A percentile compares a stretch with the other conserved stretches of the same genome.
These are phyloP conservation scores for Cicer judaicum DNA, from an alignment of 306 rosid species.

Conservation along the genomic window DNA sequence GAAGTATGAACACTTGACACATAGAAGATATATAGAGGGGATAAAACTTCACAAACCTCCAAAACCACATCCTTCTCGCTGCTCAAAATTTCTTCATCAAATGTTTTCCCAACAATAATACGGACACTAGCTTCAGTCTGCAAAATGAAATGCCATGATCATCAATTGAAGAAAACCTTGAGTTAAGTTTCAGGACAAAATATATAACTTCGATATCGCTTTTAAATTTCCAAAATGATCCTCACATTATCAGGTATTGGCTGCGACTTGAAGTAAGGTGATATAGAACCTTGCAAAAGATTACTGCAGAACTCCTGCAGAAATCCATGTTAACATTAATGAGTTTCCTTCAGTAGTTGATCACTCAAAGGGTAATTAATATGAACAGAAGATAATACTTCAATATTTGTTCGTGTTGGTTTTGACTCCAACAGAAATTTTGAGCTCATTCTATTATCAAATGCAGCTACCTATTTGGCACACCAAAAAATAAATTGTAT, in stretches of 20 bases:
- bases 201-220: background rate
- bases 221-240: conserved; percentile 18
- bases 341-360: conserved; percentile 33
- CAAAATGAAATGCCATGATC: conserved; percentile 41
- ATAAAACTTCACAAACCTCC: conserved; percentile 67
- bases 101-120: conserved; percentile 73
- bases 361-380: conserved; percentile 12
- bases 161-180: conserved; percentile 14
- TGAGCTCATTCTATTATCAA: conserved; percentile 70
- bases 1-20: conserved; percentile 3
- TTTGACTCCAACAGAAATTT: conserved; percentile 80
- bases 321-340: conserved; percentile 42
- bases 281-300: conserved; percentile 68
- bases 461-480: conserved; percentile 74
- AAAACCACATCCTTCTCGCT: conserved; percentile 72
- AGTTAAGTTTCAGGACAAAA: conserved; percentile 18
- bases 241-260: conserved; percentile 88
- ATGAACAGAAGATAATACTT: conserved; percentile 54
- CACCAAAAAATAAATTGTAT: conserved; percentile 41
- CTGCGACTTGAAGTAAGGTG: conserved; percentile 81
- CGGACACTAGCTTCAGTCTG: conserved; percentile 73
- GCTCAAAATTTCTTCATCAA: conserved; percentile 70
- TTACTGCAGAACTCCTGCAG: conserved; percentile 76
- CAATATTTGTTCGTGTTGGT: conserved; percentile 70
- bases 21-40: conserved; percentile 27